These are phyloP conservation scores for Silybum marianum DNA, from an alignment of 129 eudicot species.

Conservation along the genomic window DNA sequence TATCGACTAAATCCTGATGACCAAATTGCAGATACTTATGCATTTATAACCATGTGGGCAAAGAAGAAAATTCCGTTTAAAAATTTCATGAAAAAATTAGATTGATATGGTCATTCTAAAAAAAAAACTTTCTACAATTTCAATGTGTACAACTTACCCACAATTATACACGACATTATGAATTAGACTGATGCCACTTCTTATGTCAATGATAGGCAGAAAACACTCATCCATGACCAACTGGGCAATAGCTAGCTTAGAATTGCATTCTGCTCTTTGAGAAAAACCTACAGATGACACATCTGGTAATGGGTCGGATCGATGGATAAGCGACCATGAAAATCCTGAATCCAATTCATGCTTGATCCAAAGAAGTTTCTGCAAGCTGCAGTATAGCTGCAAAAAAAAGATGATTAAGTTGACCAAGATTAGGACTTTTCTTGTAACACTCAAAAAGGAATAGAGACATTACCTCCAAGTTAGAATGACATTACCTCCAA, in stretches of 20 bases:
- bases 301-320: conserved; percentile 57
- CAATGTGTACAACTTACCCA: conserved; percentile 58
- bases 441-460: background rate
- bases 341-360: conserved; percentile 83
- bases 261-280: conserved; percentile 81
- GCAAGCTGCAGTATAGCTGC: conserved; percentile 64
- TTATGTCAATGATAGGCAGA: conserved; percentile 79
- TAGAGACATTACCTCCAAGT: background rate
- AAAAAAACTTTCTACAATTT: background rate
- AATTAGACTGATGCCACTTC: conserved; percentile 82
- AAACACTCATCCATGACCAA: conserved; percentile 90
- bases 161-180: conserved; percentile 85
- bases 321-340: conserved; percentile 81
- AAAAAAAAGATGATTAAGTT: conserved; percentile 16
- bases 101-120: background rate
- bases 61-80: background rate
- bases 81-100: background rate
- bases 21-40: background rate
- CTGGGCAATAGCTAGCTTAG: conserved; percentile 85
- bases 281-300: conserved; percentile 40
- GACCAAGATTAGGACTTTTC: background rate
- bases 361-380: conserved; percentile 78
- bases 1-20: background rate
- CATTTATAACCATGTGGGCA: background rate
- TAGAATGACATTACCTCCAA: background rate